Percentiles rank a stretch among this genome's conserved stretches.
These are phyloP conservation scores for Paralagenidium karlingii DNA, from an alignment of 352 stramenopile species.

Conservation along the genomic window DNA sequence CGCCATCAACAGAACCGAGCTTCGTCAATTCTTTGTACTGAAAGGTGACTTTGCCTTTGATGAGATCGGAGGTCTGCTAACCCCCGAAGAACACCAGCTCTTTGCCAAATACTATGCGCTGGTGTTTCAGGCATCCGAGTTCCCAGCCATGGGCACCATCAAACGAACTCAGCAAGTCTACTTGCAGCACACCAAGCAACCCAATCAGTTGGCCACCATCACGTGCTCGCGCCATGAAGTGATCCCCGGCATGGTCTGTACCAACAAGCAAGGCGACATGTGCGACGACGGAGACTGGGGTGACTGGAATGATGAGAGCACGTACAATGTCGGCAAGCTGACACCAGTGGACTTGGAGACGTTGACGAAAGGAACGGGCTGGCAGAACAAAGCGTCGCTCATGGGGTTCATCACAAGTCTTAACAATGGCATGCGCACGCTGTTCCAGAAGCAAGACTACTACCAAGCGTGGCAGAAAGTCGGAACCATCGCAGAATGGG, in stretches of 20 bases:
- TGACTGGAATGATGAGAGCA: too few relatives aligned
- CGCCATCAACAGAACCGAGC: too few relatives aligned
- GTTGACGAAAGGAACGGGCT: too few relatives aligned
- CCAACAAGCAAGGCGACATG: not conserved
- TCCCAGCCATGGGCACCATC: conserved; percentile 7
- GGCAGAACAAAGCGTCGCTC: too few relatives aligned
- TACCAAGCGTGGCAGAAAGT: too few relatives aligned
- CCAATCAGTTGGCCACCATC: conserved; percentile 1
- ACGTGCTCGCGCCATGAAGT: not conserved
- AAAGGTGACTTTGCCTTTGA: conserved; percentile 14
- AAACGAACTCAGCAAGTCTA: not conserved
- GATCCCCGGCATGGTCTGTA: not conserved
- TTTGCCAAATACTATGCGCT: conserved; percentile 16
- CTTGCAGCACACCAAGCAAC: not conserved
- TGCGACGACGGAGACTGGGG: conserved; percentile 1
- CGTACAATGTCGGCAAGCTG: too few relatives aligned
- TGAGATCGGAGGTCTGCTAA: conserved; percentile 11
- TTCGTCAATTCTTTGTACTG: conserved; percentile 13
- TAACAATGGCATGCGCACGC: too few relatives aligned
- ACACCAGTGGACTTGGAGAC: too few relatives aligned
- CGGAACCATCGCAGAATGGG: too few relatives aligned
- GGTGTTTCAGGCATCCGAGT: conserved; percentile 20
- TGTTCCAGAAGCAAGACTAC: too few relatives aligned
- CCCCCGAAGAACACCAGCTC: conserved; percentile 12
- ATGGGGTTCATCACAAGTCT: too few relatives aligned